Conservation (phyloP, 129 eudicot species). For the Cynara cardunculus region DNA sequence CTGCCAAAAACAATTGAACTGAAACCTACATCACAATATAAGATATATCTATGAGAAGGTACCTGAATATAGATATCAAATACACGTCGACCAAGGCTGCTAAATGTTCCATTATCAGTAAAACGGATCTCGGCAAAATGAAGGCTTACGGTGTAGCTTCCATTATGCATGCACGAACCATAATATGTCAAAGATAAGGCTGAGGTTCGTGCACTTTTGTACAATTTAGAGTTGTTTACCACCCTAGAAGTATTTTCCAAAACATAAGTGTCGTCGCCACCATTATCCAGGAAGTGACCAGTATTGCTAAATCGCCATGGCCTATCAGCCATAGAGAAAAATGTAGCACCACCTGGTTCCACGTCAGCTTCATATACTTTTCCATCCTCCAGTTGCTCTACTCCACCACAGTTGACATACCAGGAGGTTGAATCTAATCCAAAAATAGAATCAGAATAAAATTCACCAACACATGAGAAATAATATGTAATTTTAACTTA, state of each 20-base stretch:
- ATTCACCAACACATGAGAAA: no score
- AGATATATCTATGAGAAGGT: background rate
- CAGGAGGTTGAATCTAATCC: slow-evolving; percentile 43
- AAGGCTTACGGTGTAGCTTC: slow-evolving; percentile 63
- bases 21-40: background rate
- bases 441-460: no score
- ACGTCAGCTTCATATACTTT: slow-evolving; percentile 39
- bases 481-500: slow-evolving; percentile 8
- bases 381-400: slow-evolving; percentile 1
- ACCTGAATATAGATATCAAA: slow-evolving; percentile 88
- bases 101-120: slow-evolving; percentile 37
- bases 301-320: slow-evolving; percentile 84
- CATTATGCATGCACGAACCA: slow-evolving; percentile 55
- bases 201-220: slow-evolving; percentile 53
- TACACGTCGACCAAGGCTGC: slow-evolving; percentile 72
- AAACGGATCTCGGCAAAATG: slow-evolving; percentile 78
- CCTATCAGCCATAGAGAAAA: slow-evolving; percentile 18
- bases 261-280: background rate
- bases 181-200: slow-evolving; percentile 72
- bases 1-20: background rate
- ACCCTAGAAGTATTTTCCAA: background rate
- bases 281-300: slow-evolving; percentile 56
- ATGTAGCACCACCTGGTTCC: slow-evolving; percentile 38
- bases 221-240: slow-evolving; percentile 12
- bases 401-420: slow-evolving; percentile 78